A percentile compares a stretch with the other conserved stretches of the same genome.
phyloP scores from a whole-genome alignment of 225 moss, liverwort and hornwort species.

The Polytrichum formosum region DNA sequence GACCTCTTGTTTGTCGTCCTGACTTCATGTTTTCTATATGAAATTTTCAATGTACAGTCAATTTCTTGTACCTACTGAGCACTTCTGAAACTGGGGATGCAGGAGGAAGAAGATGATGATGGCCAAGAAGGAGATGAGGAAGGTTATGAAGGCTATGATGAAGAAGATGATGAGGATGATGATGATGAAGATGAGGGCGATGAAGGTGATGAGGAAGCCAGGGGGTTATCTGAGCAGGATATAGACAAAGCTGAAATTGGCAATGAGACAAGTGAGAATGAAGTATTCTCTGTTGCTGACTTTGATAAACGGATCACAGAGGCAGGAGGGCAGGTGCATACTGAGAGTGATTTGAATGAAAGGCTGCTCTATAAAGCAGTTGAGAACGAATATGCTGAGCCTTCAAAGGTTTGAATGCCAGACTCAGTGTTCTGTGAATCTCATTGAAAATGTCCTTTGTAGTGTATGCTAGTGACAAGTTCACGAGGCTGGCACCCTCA shows the following conservation, averaged over 20 bases:
- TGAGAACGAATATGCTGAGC: constrained; percentile 21
- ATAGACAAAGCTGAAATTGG: constrained; percentile 33
- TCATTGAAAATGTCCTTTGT: too few species aligned
- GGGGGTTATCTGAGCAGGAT: constrained; percentile 32
- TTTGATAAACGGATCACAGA: constrained; percentile 29
- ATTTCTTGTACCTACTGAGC: constrained; percentile 7
- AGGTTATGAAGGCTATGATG: constrained; percentile 60
- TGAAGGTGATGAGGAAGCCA: constrained; percentile 46
- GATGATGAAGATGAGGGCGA: constrained; percentile 52
- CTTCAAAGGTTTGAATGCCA: constrained; percentile 23
- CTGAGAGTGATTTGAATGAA: constrained; percentile 19
- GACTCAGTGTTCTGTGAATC: too few species aligned
- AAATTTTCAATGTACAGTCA: too few species aligned
- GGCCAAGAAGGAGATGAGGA: constrained; percentile 70
- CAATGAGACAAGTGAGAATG: constrained; percentile 19
- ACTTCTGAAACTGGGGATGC: constrained; percentile 1
- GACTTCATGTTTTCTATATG: too few species aligned
- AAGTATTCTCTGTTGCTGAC: constrained; percentile 23
- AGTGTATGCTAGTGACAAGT: too few species aligned
- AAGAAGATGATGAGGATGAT: constrained; percentile 63
- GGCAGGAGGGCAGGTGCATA: constrained; percentile 15
- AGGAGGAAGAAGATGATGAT: constrained; percentile 58
- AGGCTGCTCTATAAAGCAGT: constrained; percentile 16
- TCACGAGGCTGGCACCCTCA: too few species aligned
- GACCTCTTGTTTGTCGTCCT: not conserved